Conservation (phyloP, 2,329 filamentous ascomycete genomes). For the Cercospora sesami region DNA sequence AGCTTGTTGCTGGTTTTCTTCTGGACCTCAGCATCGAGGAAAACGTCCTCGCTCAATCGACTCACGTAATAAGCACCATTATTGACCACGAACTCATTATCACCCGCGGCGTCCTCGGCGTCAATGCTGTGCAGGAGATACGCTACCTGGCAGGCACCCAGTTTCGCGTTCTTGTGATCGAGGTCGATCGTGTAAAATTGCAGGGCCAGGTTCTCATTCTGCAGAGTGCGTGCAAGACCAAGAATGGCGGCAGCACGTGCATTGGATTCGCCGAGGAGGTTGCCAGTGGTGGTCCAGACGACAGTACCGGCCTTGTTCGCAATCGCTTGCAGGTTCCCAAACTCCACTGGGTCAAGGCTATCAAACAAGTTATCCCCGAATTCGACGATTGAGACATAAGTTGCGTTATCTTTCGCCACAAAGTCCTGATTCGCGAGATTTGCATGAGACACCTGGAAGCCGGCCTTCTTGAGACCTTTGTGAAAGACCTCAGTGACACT, state of each 20-base stretch:
- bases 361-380: not conserved
- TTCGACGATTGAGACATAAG: not conserved
- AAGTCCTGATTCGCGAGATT: not conserved
- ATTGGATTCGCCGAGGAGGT: not conserved
- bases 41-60: not conserved
- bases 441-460: not conserved
- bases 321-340: not conserved
- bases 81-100: not conserved
- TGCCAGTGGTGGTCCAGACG: not conserved
- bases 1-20: conserved; percentile 20
- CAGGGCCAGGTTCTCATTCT: not conserved
- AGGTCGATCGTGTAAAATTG: not conserved
- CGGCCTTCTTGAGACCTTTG: not conserved
- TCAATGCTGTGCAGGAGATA: not conserved
- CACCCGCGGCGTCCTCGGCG: not conserved
- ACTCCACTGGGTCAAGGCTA: not conserved
- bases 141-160: not conserved
- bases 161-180: not conserved
- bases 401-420: not conserved
- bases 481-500: not conserved
- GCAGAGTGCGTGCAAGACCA: not conserved
- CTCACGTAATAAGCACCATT: not conserved
- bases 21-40: not conserved
- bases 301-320: not conserved
- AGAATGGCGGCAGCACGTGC: not conserved